Percentiles rank a stretch among this genome's conserved stretches.
Conservation (phyloP, 257 asterid species). For the Jaltomata sinuosa region DNA sequence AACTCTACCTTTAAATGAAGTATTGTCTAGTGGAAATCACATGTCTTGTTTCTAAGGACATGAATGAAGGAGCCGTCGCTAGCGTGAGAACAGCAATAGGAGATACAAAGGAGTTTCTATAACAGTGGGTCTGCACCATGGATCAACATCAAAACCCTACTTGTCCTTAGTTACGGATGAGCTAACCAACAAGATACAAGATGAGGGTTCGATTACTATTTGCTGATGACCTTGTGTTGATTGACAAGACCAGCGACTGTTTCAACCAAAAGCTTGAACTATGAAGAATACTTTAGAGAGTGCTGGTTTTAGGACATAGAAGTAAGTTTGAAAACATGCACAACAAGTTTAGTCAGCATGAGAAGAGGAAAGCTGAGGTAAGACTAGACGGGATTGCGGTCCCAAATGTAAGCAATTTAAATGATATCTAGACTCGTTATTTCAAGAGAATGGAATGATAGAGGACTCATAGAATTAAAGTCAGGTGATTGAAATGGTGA, state of each 20-base stretch:
- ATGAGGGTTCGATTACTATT: background rate
- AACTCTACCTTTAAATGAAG: background rate
- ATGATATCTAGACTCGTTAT: background rate
- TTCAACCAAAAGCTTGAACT: background rate
- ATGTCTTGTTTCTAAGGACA: background rate
- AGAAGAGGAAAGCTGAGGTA: background rate
- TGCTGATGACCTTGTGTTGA: background rate
- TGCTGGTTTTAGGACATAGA: background rate
- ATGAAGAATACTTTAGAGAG: background rate
- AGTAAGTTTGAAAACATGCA: background rate
- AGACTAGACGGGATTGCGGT: background rate
- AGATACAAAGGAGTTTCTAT: background rate
- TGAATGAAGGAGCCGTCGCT: background rate
- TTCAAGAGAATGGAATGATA: background rate
- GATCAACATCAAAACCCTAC: background rate
- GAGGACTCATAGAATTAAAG: background rate
- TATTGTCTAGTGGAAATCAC: background rate
- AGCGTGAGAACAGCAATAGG: background rate
- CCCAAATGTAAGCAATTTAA: background rate
- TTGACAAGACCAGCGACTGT: background rate
- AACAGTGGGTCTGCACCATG: background rate
- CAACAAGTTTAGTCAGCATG: background rate
- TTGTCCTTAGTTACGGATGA: background rate
- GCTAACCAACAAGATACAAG: background rate
- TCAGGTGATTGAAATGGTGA: background rate